A percentile compares a stretch with the other conserved stretches of the same genome.
Conservation (phyloP, 2,329 filamentous ascomycete genomes). For the Arachnomyces sp. region DNA sequence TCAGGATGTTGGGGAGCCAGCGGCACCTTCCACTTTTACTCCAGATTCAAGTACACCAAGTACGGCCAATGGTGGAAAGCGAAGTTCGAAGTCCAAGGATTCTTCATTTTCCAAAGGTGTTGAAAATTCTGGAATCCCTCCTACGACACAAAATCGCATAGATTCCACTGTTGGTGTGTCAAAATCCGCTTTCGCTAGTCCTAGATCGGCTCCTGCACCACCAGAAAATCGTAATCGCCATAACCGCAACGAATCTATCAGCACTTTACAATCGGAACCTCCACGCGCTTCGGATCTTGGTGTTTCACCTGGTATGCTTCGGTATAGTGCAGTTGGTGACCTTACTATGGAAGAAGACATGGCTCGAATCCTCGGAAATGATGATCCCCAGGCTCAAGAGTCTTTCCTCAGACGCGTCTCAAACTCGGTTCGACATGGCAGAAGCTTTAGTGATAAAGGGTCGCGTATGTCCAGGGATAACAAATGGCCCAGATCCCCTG, state of each 20-base stretch:
- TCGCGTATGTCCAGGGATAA: conserved; percentile 53
- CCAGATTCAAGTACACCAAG: conserved; percentile 5
- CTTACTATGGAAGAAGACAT: conserved; percentile 96
- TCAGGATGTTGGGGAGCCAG: too few species aligned
- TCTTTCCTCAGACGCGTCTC: conserved; percentile 84
- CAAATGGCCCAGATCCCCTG: conserved; percentile 64
- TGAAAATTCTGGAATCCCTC: not conserved
- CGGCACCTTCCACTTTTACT: too few species aligned
- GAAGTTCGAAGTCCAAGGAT: not conserved
- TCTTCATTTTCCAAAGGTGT: not conserved
- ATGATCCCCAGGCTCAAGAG: conserved; percentile 57
- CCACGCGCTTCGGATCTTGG: conserved; percentile 38
- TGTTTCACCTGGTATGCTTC: conserved; percentile 59
- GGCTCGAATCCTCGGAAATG: conserved; percentile 74
- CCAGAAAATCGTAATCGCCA: conserved; percentile 16
- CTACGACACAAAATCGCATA: conserved; percentile 14
- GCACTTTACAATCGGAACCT: conserved; percentile 32
- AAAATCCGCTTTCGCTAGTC: conserved; percentile 50
- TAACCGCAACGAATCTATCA: conserved; percentile 43
- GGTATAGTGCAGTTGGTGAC: conserved; percentile 71
- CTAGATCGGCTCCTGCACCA: conserved; percentile 44
- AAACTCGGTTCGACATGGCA: conserved; percentile 86
- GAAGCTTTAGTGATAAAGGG: conserved; percentile 69
- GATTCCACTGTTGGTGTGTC: conserved; percentile 34
- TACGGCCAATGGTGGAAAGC: not conserved